Conservation (phyloP, 2,329 filamentous ascomycete species). For the Trichoderma simmonsii region DNA sequence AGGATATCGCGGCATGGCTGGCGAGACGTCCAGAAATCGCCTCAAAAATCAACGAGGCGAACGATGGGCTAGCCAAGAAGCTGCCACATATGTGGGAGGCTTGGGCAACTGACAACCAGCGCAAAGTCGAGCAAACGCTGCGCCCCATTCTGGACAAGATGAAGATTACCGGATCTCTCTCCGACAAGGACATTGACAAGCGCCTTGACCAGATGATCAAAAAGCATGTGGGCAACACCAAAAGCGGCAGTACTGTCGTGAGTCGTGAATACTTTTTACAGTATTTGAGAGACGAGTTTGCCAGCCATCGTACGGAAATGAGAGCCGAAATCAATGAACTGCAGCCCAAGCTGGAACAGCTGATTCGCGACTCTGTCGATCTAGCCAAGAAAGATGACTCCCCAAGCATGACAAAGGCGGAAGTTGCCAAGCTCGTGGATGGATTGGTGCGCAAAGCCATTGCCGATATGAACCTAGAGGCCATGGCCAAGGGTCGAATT, state of each 20-base stretch:
- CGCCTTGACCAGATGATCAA: conserved; percentile 37
- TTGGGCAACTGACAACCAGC: conserved; percentile 52
- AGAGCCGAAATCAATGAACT: conserved; percentile 40
- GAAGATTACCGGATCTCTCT: conserved; percentile 32
- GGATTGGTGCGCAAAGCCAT: conserved; percentile 43
- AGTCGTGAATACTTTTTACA: conserved; percentile 48
- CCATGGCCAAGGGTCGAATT: conserved; percentile 46
- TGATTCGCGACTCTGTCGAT: conserved; percentile 33
- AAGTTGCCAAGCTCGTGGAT: conserved; percentile 42
- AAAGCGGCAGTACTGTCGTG: conserved; percentile 39
- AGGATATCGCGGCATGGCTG: conserved; percentile 42
- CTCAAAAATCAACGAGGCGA: conserved; percentile 29
- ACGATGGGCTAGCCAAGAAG: conserved; percentile 29
- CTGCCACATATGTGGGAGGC: conserved; percentile 46
- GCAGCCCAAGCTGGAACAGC: conserved; percentile 33
- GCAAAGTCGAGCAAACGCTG: conserved; percentile 33
- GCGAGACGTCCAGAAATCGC: conserved; percentile 33
- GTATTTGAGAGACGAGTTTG: conserved; percentile 40
- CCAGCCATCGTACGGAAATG: conserved; percentile 39
- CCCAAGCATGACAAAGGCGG: conserved; percentile 36
- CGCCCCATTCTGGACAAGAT: conserved; percentile 35
- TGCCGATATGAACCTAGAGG: conserved; percentile 45
- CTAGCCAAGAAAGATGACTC: conserved; percentile 27
- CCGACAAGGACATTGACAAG: conserved; percentile 31
- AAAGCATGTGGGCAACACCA: conserved; percentile 33